Evolutionary conservation across 2,329 filamentous ascomycete genomes (phyloP).

Genomic region (Massarina eburnea): DNA sequence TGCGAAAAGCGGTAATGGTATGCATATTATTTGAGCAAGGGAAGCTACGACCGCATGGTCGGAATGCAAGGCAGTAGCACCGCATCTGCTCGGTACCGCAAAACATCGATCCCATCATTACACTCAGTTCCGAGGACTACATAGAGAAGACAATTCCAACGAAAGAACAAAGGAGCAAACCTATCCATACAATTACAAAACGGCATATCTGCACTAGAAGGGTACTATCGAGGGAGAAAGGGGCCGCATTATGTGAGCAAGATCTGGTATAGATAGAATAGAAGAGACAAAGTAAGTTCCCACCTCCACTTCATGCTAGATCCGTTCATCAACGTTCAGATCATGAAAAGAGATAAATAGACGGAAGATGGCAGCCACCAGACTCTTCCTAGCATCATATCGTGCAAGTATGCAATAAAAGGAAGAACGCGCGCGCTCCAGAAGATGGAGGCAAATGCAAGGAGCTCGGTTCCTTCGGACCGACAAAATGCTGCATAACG

Average conservation of each 20-base stretch:
- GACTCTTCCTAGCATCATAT: background rate
- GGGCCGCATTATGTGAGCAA: background rate
- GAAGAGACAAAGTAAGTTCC: background rate
- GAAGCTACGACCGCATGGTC: no score
- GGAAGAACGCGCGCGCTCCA: background rate
- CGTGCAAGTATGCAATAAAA: background rate
- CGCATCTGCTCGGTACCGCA: background rate
- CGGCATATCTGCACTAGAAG: background rate
- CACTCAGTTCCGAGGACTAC: background rate
- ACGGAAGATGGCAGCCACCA: background rate
- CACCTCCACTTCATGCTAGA: background rate
- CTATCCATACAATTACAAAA: conserved; percentile 1
- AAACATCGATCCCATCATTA: background rate
- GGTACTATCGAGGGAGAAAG: background rate
- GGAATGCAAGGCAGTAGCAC: background rate
- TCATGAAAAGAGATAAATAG: background rate
- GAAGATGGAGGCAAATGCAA: background rate
- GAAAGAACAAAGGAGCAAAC: background rate
- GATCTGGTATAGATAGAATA: background rate
- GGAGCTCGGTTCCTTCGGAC: background rate
- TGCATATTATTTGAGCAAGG: no score
- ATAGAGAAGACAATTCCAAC: background rate
- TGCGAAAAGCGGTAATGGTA: no score
- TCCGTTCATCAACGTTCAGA: background rate
- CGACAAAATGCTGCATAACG: background rate